Percentiles rank a stretch among this genome's conserved stretches.
These are phyloP conservation scores for Aspergillus neotritici DNA, from an alignment of 2,329 filamentous ascomycete species.

Conservation along the genomic window DNA sequence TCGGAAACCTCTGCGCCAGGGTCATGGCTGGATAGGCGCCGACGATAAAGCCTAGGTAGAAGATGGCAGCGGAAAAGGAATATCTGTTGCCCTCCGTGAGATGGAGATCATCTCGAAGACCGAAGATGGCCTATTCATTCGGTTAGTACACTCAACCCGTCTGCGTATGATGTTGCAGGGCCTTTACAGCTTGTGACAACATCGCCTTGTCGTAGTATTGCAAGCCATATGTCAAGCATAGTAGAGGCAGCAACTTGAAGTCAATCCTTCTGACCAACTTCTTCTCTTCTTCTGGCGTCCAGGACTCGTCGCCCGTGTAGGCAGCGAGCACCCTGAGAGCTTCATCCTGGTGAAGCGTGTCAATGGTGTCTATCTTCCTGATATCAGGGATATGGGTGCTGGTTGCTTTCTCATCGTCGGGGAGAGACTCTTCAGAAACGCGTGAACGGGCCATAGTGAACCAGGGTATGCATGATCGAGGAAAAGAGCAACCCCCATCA, in stretches of 20 bases:
- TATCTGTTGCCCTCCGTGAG: conserved; percentile 41
- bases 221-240: conserved; percentile 43
- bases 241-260: conserved; percentile 42
- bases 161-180: neutral
- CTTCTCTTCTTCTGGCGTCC: conserved; percentile 42
- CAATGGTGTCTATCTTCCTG: conserved; percentile 18
- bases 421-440: conserved; percentile 6
- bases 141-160: neutral
- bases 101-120: conserved; percentile 37
- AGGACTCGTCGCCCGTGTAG: conserved; percentile 40
- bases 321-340: conserved; percentile 38
- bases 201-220: conserved; percentile 52
- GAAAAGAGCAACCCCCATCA: neutral
- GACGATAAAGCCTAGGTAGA: conserved; percentile 47
- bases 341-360: conserved; percentile 37
- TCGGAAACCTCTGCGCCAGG: conserved; percentile 43
- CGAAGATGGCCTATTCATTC: conserved; percentile 35
- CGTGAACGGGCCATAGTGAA: conserved; percentile 2
- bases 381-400: conserved; percentile 5
- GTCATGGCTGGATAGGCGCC: conserved; percentile 43
- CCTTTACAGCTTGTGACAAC: conserved; percentile 44
- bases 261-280: conserved; percentile 41
- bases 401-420: conserved; percentile 9
- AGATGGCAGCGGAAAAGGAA: conserved; percentile 42
- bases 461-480: neutral